Conservation (phyloP, 495 filamentous ascomycete genomes). For the Lasiosphaeriaceae sp. region DNA sequence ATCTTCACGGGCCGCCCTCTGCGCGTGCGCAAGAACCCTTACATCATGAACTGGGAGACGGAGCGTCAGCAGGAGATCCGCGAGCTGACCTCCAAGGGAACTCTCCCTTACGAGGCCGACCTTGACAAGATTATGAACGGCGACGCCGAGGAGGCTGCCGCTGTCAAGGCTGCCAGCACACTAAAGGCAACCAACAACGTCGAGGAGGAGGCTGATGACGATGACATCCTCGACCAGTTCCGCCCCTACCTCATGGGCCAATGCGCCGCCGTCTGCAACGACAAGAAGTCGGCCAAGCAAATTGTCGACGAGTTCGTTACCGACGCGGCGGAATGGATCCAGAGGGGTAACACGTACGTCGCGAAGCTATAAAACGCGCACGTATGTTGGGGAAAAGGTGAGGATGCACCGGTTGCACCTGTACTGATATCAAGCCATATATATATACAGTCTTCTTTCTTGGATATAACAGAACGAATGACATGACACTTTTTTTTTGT, state of each 20-base stretch:
- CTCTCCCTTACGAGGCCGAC: constrained; percentile 91
- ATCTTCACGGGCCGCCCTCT: constrained; percentile 97
- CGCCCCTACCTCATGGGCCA: constrained; percentile 95
- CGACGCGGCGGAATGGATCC: constrained; percentile 58
- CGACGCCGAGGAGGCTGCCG: constrained; percentile 58
- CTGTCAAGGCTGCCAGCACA: constrained; percentile 74
- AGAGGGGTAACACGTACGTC: constrained; percentile 21
- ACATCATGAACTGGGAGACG: constrained; percentile 94
- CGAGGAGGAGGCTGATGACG: constrained; percentile 47
- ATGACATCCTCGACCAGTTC: constrained; percentile 84
- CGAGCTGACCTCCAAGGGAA: constrained; percentile 79
- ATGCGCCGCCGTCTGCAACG: constrained; percentile 87
- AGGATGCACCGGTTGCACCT: not conserved
- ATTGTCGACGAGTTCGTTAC: constrained; percentile 91
- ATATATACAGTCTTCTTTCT: too few relatives aligned
- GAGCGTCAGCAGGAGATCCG: constrained; percentile 87
- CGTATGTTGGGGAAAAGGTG: not conserved
- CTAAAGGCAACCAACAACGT: constrained; percentile 74
- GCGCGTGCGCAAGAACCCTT: constrained; percentile 86
- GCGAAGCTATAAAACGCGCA: constrained; percentile 17
- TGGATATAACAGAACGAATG: too few relatives aligned
- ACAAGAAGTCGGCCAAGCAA: constrained; percentile 86
- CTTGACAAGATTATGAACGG: constrained; percentile 69
- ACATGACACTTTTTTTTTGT: too few relatives aligned
- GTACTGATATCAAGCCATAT: too few relatives aligned